A percentile compares a stretch with the other conserved stretches of the same genome.
Evolutionary conservation across 2,329 filamentous ascomycete genomes (phyloP).

Genomic region (Colletotrichum karsti): DNA sequence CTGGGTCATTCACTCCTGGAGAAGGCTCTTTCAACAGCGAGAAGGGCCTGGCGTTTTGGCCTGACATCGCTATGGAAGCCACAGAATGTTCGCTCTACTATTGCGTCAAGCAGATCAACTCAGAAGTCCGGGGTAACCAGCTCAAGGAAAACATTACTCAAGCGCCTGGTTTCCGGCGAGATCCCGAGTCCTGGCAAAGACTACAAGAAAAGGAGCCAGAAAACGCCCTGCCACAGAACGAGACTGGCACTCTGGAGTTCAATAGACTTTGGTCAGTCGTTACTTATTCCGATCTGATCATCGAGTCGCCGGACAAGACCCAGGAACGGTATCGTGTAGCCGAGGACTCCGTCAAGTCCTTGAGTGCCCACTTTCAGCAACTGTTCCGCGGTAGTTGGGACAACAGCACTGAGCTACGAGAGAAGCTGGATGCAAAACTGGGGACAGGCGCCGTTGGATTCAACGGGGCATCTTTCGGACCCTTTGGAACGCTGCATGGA

Average conservation of each 20-base stretch:
- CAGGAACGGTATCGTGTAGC: too few relatives aligned
- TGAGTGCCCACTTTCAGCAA: not conserved
- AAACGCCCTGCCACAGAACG: not conserved
- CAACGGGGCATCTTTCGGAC: not conserved
- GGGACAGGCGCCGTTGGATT: not conserved
- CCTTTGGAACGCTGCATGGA: not conserved
- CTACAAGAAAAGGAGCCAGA: not conserved
- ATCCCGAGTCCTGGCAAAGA: too few relatives aligned
- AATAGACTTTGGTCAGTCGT: slow-evolving; percentile 1
- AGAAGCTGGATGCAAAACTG: not conserved
- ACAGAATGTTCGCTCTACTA: slow-evolving; percentile 13
- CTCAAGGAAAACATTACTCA: not conserved
- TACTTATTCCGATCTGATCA: not conserved
- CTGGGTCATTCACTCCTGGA: not conserved
- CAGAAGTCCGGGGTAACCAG: too few relatives aligned
- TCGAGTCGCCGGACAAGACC: too few relatives aligned
- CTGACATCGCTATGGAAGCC: not conserved
- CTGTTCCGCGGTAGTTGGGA: not conserved
- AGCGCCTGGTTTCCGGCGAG: not conserved
- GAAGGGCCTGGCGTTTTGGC: not conserved
- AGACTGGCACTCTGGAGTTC: not conserved
- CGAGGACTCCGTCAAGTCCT: not conserved
- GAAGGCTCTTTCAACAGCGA: too few relatives aligned
- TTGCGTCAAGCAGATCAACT: not conserved
- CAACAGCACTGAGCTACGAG: not conserved